Percentiles rank a stretch among this genome's conserved stretches.
Conservation (phyloP, 2,329 filamentous ascomycete genomes). For the Periconia digitata region DNA sequence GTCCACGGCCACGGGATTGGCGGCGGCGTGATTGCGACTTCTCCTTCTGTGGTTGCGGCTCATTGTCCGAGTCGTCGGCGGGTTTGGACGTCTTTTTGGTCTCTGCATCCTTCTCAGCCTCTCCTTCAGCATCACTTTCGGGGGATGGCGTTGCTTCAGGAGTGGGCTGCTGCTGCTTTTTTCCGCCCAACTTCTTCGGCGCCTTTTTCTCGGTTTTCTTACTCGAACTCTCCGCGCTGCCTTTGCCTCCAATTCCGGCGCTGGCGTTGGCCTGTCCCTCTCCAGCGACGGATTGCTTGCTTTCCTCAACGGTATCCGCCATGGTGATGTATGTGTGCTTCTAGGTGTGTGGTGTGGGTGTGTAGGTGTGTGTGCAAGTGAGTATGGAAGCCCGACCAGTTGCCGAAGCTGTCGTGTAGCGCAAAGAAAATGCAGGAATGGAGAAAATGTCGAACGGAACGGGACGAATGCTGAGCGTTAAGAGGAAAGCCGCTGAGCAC, state of each 20-base stretch:
- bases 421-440: slow-evolving; percentile 18
- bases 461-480: slow-evolving; percentile 25
- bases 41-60: slow-evolving; percentile 50
- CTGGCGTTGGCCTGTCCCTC: slow-evolving; percentile 42
- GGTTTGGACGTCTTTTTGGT: slow-evolving; percentile 36
- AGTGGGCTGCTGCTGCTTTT: slow-evolving; percentile 50
- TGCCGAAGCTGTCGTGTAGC: slow-evolving; percentile 5
- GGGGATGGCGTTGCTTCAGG: slow-evolving; percentile 51
- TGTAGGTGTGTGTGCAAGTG: too few species aligned
- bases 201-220: slow-evolving; percentile 51
- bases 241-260: slow-evolving; percentile 39
- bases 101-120: slow-evolving; percentile 46
- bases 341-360: slow-evolving; percentile 8
- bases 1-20: slow-evolving; percentile 53
- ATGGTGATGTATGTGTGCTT: slow-evolving; percentile 27
- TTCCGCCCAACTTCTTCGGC: slow-evolving; percentile 53
- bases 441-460: slow-evolving; percentile 15
- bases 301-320: slow-evolving; percentile 43
- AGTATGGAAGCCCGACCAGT: slow-evolving; percentile 1
- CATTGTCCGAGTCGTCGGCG: slow-evolving; percentile 46
- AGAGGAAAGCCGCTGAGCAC: slow-evolving; percentile 27
- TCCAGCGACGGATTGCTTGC: slow-evolving; percentile 39
- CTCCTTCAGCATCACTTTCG: slow-evolving; percentile 47
- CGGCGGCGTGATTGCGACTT: slow-evolving; percentile 50
- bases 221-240: slow-evolving; percentile 43